A percentile compares a stretch with the other conserved stretches of the same genome.
Evolutionary conservation across 768 basidiomycete genomes (phyloP).

Genomic region (Tylopilus intermedius): DNA sequence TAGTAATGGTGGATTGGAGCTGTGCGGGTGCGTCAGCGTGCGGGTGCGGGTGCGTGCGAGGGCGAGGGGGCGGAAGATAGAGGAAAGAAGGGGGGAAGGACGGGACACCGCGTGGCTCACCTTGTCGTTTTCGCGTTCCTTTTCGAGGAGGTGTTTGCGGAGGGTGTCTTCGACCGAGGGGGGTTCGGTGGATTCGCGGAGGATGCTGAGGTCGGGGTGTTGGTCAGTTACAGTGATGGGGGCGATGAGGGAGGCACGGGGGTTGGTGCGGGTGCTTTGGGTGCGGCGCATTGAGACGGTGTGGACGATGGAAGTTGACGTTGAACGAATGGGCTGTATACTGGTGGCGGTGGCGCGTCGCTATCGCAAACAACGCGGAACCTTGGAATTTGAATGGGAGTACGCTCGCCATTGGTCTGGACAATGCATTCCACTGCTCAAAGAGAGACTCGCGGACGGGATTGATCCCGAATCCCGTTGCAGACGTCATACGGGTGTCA

Average conservation of each 20-base stretch:
- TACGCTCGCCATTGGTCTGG: no score
- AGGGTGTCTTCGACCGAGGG: constrained; percentile 49
- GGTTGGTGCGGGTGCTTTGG: constrained; percentile 57
- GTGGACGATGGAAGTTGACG: not conserved
- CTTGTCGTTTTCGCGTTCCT: constrained; percentile 67
- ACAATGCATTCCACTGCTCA: no score
- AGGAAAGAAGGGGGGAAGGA: not conserved
- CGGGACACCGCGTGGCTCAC: constrained; percentile 26
- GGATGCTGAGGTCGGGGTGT: constrained; percentile 53
- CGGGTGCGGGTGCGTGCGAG: not conserved
- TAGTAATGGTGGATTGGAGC: constrained; percentile 59
- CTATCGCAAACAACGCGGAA: not conserved
- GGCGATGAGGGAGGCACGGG: constrained; percentile 44
- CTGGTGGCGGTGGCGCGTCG: not conserved
- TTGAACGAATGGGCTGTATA: not conserved
- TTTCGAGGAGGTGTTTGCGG: constrained; percentile 59
- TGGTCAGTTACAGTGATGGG: not conserved
- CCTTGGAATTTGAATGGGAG: no score
- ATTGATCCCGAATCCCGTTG: no score
- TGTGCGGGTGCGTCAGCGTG: constrained; percentile 18
- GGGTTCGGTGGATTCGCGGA: constrained; percentile 57
- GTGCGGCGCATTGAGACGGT: constrained; percentile 46
- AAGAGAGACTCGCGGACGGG: no score
- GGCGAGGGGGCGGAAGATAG: not conserved
- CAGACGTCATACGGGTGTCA: not conserved